These are phyloP conservation scores for Tephrocybe sp. DNA, from an alignment of 768 basidiomycete genomes.

Conservation along the genomic window DNA sequence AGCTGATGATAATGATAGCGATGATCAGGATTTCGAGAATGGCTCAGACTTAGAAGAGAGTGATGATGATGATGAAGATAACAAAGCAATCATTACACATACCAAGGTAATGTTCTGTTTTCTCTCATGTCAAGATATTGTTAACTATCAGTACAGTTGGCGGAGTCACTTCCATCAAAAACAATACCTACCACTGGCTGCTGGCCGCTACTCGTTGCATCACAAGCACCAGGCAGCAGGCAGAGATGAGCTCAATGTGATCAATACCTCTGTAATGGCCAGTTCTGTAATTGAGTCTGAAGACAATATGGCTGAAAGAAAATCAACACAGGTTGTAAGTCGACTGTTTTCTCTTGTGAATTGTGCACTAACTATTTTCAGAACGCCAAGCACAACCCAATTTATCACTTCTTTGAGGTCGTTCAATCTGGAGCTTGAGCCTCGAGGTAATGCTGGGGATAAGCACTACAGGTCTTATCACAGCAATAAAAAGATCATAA, in stretches of 20 bases:
- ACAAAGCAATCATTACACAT: neutral
- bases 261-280: neutral
- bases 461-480: conserved; percentile 7
- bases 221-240: neutral
- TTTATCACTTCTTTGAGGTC: neutral
- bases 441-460: neutral
- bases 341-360: neutral
- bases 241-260: neutral
- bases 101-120: neutral
- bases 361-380: neutral
- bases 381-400: neutral
- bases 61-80: neutral
- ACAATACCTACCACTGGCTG: neutral
- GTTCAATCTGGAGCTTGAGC: neutral
- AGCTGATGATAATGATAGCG: neutral
- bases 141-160: neutral
- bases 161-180: neutral
- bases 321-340: neutral
- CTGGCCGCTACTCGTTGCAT: neutral
- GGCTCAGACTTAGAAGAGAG: neutral
- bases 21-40: neutral
- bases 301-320: neutral
- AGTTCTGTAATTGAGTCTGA: neutral
- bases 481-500: neutral
- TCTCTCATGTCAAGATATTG: neutral